These are phyloP conservation scores for Dioszegia crocea DNA, from an alignment of 768 basidiomycete species.

Conservation along the genomic window DNA sequence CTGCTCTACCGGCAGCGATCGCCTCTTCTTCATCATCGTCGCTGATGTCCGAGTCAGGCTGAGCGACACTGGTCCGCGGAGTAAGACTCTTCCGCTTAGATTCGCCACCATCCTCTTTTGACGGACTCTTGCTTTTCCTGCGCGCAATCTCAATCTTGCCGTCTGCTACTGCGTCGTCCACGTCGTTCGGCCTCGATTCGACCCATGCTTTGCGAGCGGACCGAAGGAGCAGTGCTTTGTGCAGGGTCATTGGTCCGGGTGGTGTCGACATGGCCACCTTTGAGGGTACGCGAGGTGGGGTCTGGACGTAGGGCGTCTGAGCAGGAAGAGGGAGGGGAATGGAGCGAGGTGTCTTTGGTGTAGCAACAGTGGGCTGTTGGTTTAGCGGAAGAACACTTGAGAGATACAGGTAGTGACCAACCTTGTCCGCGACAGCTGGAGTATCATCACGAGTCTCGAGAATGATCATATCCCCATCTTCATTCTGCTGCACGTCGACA, in stretches of 20 bases:
- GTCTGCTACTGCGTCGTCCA: constrained; percentile 33
- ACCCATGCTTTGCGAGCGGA: constrained; percentile 46
- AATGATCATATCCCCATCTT: constrained; percentile 41
- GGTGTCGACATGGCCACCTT: constrained; percentile 29
- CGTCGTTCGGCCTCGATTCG: constrained; percentile 18
- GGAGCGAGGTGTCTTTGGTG: constrained; percentile 26
- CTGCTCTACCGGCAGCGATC: constrained; percentile 2
- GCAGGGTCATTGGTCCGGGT: constrained; percentile 32
- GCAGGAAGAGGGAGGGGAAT: constrained; percentile 27
- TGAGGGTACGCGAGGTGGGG: constrained; percentile 20
- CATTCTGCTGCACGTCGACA: constrained; percentile 22
- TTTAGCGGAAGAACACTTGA: constrained; percentile 16
- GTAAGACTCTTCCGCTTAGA: constrained; percentile 16
- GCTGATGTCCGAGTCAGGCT: constrained; percentile 9
- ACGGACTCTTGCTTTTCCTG: constrained; percentile 35
- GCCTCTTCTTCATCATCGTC: constrained; percentile 16
- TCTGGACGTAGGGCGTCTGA: constrained; percentile 29
- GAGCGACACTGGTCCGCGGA: constrained; percentile 5
- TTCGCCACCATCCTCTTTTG: background rate
- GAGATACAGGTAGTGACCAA: background rate
- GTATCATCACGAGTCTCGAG: constrained; percentile 33
- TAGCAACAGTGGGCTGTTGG: constrained; percentile 10
- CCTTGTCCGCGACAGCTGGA: background rate
- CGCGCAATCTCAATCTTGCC: constrained; percentile 21
- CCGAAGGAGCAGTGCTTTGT: constrained; percentile 40